phyloP scores from a whole-genome alignment of 2,329 filamentous ascomycete species.

The Fusarium sterilihyphosum region DNA sequence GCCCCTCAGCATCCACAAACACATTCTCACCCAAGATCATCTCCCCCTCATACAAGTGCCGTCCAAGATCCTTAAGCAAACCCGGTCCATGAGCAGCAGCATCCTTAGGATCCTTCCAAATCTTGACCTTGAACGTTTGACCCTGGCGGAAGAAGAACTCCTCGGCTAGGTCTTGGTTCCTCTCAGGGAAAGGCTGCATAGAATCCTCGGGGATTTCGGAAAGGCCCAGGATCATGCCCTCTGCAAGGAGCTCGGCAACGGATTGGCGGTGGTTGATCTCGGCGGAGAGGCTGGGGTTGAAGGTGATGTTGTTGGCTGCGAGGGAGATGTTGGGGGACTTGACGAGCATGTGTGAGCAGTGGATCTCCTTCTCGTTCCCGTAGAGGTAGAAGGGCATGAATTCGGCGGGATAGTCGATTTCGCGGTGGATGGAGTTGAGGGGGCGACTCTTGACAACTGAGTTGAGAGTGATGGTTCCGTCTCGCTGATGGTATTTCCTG shows the following conservation, averaged over 20 bases:
- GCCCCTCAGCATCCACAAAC: constrained; percentile 36
- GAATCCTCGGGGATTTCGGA: constrained; percentile 48
- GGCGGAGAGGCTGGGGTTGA: constrained; percentile 5
- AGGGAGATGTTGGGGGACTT: constrained; percentile 53
- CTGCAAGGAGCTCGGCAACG: constrained; percentile 19
- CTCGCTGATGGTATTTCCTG: constrained; percentile 32
- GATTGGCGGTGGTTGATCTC: constrained; percentile 7
- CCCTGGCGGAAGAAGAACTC: constrained; percentile 23
- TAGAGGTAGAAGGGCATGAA: constrained; percentile 59
- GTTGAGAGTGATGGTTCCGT: constrained; percentile 38
- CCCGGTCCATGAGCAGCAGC: constrained; percentile 1
- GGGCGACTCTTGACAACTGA: constrained; percentile 48
- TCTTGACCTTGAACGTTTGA: constrained; percentile 6
- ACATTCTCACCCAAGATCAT: constrained; percentile 26
- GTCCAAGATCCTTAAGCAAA: neutral
- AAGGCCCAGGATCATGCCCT: constrained; percentile 45
- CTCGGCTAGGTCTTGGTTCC: constrained; percentile 11
- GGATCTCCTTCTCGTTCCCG: constrained; percentile 46
- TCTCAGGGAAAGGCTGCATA: constrained; percentile 51
- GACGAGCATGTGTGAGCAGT: constrained; percentile 57
- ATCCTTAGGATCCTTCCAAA: constrained; percentile 26
- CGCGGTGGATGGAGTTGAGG: constrained; percentile 49
- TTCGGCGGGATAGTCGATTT: constrained; percentile 47
- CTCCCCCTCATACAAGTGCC: constrained; percentile 2
- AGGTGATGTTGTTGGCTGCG: constrained; percentile 40